Base-by-base conservation (phyloP, 2,329 filamentous ascomycete genomes). In the Botrytis tulipae region DNA sequence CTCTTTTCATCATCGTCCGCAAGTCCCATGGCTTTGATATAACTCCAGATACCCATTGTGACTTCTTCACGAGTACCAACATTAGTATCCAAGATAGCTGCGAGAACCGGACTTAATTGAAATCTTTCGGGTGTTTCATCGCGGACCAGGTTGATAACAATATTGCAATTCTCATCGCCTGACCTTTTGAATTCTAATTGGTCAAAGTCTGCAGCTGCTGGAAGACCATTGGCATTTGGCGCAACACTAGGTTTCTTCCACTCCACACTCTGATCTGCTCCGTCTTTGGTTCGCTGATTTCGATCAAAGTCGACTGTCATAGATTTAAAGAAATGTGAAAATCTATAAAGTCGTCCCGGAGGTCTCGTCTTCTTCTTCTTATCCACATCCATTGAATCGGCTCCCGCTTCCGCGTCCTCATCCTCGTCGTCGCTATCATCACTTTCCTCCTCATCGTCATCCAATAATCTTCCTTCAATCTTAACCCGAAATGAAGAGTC, bases 1-100 rank as follows among this genome's bases (percentile, higher is more conserved):
- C 96, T 89, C 85, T 96, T 96, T 81, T 99, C 96, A 74, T 98
- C 95, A 76, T 97, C 95, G 81, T 98, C 95, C 82, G 97, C 94
- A 65, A 99, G 85, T 29, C 91, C 91, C 86, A 93, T 92, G 32
- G 93, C 87, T 78, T 93, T 91, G 77, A 97, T 93, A 80, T 99
- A 99, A 81, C 98, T 95, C 94, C 95, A 99, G 46, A 99, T 88
- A 22, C 93, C 95, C 86, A 97, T 93, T 42, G 97, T 90, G 10
- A 95, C 92, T 75, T 96, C 94, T 57, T 94, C 92, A 44, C 94
- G 91, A 42, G 96, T 95, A 69, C 94, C 95, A 82, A 97, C 94
- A 67, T 90, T 87, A 79, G 93, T 93, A 80, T 98, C 96, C 29
- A 98, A 86, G 22, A 98, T 88, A 68, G 97, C 92, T 18, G 94